Conservation (phyloP, 2,329 filamentous ascomycete genomes). For the Aspergillus neotritici region DNA sequence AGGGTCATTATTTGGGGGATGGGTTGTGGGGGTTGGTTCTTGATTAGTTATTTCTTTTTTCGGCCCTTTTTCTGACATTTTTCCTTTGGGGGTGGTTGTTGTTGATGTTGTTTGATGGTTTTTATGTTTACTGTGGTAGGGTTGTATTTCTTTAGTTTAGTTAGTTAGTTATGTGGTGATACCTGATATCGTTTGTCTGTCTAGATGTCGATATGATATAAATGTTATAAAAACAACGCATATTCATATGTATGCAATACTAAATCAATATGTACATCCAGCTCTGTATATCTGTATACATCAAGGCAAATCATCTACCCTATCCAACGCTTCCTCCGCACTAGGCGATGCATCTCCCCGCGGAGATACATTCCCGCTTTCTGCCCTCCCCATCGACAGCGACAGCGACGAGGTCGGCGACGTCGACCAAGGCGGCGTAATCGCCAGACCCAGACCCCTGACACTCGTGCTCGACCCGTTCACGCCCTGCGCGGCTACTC, state of each 20-base stretch:
- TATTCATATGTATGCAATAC: no score
- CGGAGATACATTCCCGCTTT: neutral
- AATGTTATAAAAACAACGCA: no score
- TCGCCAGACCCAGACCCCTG: slow-evolving; percentile 32
- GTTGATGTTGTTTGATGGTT: neutral
- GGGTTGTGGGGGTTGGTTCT: slow-evolving; percentile 75
- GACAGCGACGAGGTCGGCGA: slow-evolving; percentile 25
- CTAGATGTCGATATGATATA: no score
- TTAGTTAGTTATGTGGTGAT: no score
- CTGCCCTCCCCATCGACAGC: slow-evolving; percentile 1
- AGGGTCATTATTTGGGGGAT: slow-evolving; percentile 89
- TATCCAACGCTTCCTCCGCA: no score
- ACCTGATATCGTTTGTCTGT: no score
- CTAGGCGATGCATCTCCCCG: no score
- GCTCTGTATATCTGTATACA: no score
- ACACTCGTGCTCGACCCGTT: slow-evolving; percentile 23
- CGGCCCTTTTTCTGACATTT: slow-evolving; percentile 3
- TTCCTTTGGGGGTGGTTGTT: neutral
- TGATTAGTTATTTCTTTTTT: slow-evolving; percentile 38
- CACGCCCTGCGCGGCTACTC: slow-evolving; percentile 12
- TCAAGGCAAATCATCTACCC: no score
- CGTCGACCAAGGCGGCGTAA: slow-evolving; percentile 29
- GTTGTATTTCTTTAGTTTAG: no score
- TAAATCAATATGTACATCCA: no score
- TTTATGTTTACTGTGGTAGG: neutral